phyloP scores from a whole-genome alignment of 148 eudicot genomes.

The Diospyros lotus region DNA sequence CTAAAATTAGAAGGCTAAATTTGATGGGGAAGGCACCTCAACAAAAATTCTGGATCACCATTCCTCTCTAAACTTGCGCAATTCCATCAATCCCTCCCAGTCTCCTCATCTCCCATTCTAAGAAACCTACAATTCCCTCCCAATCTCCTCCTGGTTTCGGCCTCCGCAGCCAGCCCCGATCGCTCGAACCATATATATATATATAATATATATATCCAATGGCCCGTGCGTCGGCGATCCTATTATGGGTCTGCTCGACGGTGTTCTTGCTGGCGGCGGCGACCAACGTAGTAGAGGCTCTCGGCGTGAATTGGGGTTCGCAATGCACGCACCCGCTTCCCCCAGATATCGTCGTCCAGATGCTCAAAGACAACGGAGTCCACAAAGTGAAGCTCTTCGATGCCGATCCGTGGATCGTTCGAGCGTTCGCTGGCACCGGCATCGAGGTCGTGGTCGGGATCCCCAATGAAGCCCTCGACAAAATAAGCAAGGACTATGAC shows the following conservation, averaged over 20 bases:
- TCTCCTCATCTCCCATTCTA: too few species aligned
- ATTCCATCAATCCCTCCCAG: background rate
- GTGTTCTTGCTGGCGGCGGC: slow-evolving; percentile 3
- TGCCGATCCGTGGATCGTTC: slow-evolving; percentile 47
- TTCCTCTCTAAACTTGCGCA: background rate
- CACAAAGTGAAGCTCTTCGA: slow-evolving; percentile 72
- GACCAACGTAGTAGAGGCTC: slow-evolving; percentile 14
- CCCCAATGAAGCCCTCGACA: slow-evolving; percentile 54
- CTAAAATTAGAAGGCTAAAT: too few species aligned
- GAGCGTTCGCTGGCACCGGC: slow-evolving; percentile 47
- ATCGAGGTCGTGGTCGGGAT: slow-evolving; percentile 87
- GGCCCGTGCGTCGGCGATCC: slow-evolving; percentile 9
- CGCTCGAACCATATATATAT: too few species aligned
- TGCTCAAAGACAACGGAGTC: slow-evolving; percentile 73
- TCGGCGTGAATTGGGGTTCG: slow-evolving; percentile 92
- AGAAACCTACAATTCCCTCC: too few species aligned
- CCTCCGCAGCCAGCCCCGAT: too few species aligned
- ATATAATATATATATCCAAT: background rate
- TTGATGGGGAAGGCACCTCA: too few species aligned
- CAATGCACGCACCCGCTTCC: slow-evolving; percentile 45
- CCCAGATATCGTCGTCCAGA: slow-evolving; percentile 38
- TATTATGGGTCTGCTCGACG: slow-evolving; percentile 3
- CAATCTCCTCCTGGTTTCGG: too few species aligned
- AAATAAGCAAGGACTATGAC: slow-evolving; percentile 26
- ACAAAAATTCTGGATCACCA: too few species aligned